Percentiles rank a stretch among this genome's conserved stretches.
Conservation (phyloP, 257 asterid genomes). For the Capsicum pubescens region DNA sequence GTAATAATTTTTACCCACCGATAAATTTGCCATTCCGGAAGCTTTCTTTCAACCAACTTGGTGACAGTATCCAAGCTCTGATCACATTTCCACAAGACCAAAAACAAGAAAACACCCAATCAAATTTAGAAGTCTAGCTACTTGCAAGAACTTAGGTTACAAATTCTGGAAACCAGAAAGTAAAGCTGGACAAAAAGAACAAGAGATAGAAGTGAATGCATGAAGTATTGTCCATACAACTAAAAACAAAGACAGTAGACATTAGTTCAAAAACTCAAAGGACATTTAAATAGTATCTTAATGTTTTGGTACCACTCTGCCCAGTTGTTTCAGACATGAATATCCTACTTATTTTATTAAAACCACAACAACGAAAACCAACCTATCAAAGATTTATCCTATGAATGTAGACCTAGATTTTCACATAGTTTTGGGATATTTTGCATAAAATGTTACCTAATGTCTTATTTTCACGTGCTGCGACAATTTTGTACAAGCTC, state of each 20-base stretch:
- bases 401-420: background rate
- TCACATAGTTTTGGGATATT: background rate
- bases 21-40: conserved; percentile 71
- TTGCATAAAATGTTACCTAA: background rate
- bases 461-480: background rate
- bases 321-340: background rate
- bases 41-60: conserved; percentile 93
- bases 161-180: background rate
- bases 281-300: background rate
- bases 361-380: background rate
- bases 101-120: background rate
- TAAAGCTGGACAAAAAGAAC: conserved; percentile 4
- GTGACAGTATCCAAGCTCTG: conserved; percentile 93
- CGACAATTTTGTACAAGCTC: background rate
- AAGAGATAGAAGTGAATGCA: background rate
- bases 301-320: background rate
- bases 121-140: conserved; percentile 14
- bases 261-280: background rate
- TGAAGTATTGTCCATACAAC: background rate
- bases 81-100: background rate
- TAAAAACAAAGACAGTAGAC: background rate
- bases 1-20: conserved; percentile 50
- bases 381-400: background rate
- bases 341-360: background rate
- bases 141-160: background rate